These are phyloP conservation scores for Babjeviella inositovora DNA, from an alignment of 805 yeast genomes.

Conservation along the genomic window DNA sequence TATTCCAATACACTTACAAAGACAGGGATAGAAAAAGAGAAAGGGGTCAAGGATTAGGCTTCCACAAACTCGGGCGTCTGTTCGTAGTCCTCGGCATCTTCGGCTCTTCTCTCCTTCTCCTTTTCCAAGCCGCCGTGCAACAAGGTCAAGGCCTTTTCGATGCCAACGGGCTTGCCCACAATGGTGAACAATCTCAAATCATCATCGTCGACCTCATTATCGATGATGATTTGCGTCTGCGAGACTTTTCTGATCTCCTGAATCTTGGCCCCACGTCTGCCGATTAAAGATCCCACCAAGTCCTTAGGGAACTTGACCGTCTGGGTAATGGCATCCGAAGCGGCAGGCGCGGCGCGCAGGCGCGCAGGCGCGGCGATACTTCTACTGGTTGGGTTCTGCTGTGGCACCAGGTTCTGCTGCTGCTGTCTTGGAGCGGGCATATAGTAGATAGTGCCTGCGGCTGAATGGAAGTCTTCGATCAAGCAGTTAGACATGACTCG, in stretches of 20 bases:
- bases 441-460: conserved; percentile 49
- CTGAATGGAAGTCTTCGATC: conserved; percentile 56
- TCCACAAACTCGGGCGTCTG: no score
- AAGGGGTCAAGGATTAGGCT: no score
- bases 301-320: conserved; percentile 54
- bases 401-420: conserved; percentile 1
- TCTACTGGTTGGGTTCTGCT: conserved; percentile 2
- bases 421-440: conserved; percentile 21
- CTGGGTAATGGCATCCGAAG: conserved; percentile 10
- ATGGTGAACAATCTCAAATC: conserved; percentile 59
- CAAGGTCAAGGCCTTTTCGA: conserved; percentile 38
- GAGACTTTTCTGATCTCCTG: conserved; percentile 70
- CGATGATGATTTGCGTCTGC: conserved; percentile 67
- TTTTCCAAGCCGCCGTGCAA: conserved; percentile 42
- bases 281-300: conserved; percentile 81
- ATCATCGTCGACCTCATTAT: conserved; percentile 48
- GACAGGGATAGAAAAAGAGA: no score
- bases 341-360: conserved; percentile 1
- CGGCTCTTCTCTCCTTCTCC: conserved; percentile 24
- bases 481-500: conserved; percentile 52
- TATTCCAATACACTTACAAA: no score
- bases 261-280: conserved; percentile 72
- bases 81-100: conserved; percentile 1
- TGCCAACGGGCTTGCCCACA: conserved; percentile 37
- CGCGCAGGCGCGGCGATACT: conserved; percentile 1